These are phyloP conservation scores for Thalassiosira gravida DNA, from an alignment of 352 stramenopile genomes.

Conservation along the genomic window DNA sequence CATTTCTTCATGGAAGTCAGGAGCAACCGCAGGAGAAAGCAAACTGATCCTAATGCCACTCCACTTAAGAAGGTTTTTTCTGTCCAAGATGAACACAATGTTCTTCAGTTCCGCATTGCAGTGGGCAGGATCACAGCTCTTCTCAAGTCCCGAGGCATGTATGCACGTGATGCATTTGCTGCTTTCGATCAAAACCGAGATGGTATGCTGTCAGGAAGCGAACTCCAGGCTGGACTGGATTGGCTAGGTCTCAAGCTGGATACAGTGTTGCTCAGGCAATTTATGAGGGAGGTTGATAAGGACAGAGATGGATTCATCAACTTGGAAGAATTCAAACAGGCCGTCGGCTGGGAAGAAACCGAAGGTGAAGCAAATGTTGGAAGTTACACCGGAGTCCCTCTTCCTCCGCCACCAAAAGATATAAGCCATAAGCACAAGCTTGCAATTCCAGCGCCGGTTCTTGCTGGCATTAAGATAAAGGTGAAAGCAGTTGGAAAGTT, in stretches of 20 bases:
- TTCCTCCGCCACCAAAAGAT: conserved; percentile 84
- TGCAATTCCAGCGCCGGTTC: conserved; percentile 79
- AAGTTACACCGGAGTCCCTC: conserved; percentile 73
- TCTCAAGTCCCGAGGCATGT: conserved; percentile 88
- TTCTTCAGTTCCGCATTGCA: conserved; percentile 89
- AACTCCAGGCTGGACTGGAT: conserved; percentile 88
- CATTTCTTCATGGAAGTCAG: conserved; percentile 90
- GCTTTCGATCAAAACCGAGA: conserved; percentile 89
- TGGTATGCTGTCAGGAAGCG: conserved; percentile 88
- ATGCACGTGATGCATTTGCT: conserved; percentile 89
- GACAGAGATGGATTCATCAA: conserved; percentile 89
- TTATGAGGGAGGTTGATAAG: conserved; percentile 89
- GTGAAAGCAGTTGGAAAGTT: conserved; percentile 87
- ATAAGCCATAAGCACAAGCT: conserved; percentile 77
- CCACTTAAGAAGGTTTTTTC: conserved; percentile 97
- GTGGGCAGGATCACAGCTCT: conserved; percentile 87
- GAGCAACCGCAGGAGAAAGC: conserved; percentile 92
- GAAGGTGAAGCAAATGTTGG: conserved; percentile 68
- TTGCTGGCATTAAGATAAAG: conserved; percentile 89
- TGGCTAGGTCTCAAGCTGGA: conserved; percentile 88
- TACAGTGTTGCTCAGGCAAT: conserved; percentile 81
- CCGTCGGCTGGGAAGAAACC: conserved; percentile 87
- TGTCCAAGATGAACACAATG: conserved; percentile 95
- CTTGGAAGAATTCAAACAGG: conserved; percentile 90
- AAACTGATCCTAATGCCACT: conserved; percentile 92